A percentile compares a stretch with the other conserved stretches of the same genome.
Evolutionary conservation across 208 protist species (phyloP).

Genomic region (Wallacemonas sp.): DNA sequence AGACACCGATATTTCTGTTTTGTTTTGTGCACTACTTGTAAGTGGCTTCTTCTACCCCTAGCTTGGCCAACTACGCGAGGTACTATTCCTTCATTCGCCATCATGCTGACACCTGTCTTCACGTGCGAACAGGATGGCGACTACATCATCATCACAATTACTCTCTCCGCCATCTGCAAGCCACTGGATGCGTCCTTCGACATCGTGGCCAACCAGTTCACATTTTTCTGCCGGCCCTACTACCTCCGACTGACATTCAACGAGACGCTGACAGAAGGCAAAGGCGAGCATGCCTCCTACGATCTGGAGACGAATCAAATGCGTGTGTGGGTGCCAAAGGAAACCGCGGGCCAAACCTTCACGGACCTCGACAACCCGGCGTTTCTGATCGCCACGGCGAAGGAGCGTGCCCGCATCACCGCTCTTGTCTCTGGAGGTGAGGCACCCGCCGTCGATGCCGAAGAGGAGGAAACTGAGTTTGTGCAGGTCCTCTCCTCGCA

Average conservation of each 20-base stretch:
- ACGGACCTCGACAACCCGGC: constrained; percentile 83
- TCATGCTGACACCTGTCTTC: constrained; percentile 89
- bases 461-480: constrained; percentile 75
- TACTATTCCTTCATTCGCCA: no score
- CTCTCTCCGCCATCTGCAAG: constrained; percentile 79
- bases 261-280: constrained; percentile 72
- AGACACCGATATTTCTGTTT: no score
- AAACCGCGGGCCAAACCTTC: constrained; percentile 59
- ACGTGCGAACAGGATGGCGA: constrained; percentile 71
- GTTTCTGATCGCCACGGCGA: constrained; percentile 84
- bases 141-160: constrained; percentile 81
- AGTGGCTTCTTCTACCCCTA: no score
- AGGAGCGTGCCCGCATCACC: constrained; percentile 60
- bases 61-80: no score
- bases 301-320: constrained; percentile 72
- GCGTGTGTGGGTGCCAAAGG: constrained; percentile 86
- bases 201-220: constrained; percentile 81
- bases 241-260: constrained; percentile 89
- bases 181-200: constrained; percentile 76
- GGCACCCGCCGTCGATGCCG: constrained; percentile 25
- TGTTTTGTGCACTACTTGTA: no score
- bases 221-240: constrained; percentile 88
- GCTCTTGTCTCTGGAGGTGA: constrained; percentile 27
- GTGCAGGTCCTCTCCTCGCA: constrained; percentile 38
- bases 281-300: constrained; percentile 73